These are phyloP conservation scores for Erucastrum elatum DNA, from an alignment of 345 rosid genomes.

Conservation along the genomic window DNA sequence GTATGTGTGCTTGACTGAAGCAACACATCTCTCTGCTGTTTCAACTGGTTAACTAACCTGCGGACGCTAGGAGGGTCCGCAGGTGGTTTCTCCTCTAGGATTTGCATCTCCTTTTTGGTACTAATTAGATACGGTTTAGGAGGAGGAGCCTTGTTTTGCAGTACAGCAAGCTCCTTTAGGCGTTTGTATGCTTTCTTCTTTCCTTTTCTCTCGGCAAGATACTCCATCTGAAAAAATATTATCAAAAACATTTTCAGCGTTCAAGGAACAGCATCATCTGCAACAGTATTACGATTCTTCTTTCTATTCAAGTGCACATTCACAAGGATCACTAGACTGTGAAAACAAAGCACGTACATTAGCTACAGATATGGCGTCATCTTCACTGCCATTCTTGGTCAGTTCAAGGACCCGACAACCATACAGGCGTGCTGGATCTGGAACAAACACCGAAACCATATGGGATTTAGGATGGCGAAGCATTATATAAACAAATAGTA, in stretches of 20 bases:
- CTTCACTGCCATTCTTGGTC: conserved; percentile 71
- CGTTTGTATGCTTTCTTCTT: conserved; percentile 72
- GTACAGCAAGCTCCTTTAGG: conserved; percentile 59
- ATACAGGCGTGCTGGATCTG: conserved; percentile 77
- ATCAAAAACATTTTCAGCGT: not conserved
- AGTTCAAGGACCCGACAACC: conserved; percentile 75
- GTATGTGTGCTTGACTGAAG: conserved; percentile 15
- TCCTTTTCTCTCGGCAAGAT: conserved; percentile 56
- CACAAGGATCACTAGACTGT: not conserved
- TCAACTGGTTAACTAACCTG: conserved; percentile 54
- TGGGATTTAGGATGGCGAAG: not conserved
- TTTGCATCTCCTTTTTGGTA: conserved; percentile 65
- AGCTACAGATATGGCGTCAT: conserved; percentile 73
- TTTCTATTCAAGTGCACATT: not conserved
- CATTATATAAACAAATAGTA: not conserved
- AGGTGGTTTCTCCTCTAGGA: conserved; percentile 50
- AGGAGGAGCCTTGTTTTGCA: conserved; percentile 72
- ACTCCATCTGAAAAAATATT: conserved; percentile 59
- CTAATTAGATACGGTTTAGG: conserved; percentile 70
- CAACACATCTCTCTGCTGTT: conserved; percentile 53
- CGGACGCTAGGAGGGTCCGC: conserved; percentile 53
- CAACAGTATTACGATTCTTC: too few species aligned
- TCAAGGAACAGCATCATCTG: not conserved
- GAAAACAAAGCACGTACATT: conserved; percentile 49
- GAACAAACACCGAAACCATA: conserved; percentile 62